phyloP scores from a whole-genome alignment of 1,284 basidiomycete genomes.

The Tilletia caries region DNA sequence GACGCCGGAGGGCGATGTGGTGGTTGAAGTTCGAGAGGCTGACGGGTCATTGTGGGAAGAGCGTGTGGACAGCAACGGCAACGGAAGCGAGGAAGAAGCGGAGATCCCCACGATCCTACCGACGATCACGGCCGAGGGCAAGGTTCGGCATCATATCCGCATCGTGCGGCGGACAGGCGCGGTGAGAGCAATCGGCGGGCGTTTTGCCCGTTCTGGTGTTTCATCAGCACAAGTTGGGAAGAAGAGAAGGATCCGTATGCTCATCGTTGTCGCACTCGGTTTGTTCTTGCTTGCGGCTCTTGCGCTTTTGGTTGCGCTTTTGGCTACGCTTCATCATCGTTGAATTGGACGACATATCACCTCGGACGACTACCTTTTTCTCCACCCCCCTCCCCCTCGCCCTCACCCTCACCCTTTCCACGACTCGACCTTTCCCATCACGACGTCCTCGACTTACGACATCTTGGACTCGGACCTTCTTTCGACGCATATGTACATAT shows the following conservation, averaged over 20 bases:
- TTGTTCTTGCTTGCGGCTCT: neutral
- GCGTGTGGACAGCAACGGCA: no score
- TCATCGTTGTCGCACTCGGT: neutral
- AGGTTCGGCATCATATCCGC: conserved; percentile 8
- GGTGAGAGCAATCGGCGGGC: neutral
- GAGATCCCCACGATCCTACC: neutral
- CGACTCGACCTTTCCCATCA: no score
- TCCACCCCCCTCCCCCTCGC: neutral
- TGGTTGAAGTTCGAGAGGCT: neutral
- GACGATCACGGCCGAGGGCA: neutral
- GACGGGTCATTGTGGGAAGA: neutral
- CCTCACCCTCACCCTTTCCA: neutral
- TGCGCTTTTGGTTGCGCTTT: neutral
- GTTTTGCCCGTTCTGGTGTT: no score
- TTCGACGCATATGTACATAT: no score
- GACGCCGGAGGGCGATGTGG: neutral
- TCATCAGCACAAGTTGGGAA: no score
- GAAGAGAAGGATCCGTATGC: neutral
- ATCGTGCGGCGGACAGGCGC: conserved; percentile 5
- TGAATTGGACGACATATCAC: neutral
- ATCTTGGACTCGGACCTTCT: no score
- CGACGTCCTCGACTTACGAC: no score
- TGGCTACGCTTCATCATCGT: conserved; percentile 7
- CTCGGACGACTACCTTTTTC: neutral
- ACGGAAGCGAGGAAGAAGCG: neutral